Evolutionary conservation across 129 eudicot genomes (phyloP).

Genomic region (Apium graveolens): DNA sequence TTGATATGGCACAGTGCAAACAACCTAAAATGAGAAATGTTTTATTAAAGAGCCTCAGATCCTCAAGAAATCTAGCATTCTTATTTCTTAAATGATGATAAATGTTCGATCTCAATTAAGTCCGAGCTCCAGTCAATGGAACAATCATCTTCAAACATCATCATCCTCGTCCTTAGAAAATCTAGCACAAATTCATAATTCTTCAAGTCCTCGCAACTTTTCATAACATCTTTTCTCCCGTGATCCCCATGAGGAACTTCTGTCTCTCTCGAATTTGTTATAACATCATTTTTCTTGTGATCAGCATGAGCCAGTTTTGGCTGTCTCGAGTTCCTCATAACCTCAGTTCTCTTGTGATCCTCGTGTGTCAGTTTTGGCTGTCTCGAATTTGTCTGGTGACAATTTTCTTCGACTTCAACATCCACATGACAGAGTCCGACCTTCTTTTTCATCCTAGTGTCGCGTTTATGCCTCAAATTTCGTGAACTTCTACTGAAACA

Average conservation of each 20-base stretch:
- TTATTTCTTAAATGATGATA: slow-evolving; percentile 27
- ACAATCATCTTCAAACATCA: slow-evolving; percentile 29
- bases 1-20: slow-evolving; percentile 46
- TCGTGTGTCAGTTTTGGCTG: background rate
- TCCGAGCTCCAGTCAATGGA: slow-evolving; percentile 63
- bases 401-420: slow-evolving; percentile 46
- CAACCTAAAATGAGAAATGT: slow-evolving; percentile 40
- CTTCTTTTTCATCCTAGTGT: slow-evolving; percentile 29
- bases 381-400: background rate
- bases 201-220: background rate
- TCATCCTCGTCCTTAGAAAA: slow-evolving; percentile 9
- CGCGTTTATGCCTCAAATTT: slow-evolving; percentile 33
- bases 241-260: background rate
- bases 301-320: background rate
- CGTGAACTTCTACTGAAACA: slow-evolving; percentile 56
- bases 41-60: slow-evolving; percentile 35
- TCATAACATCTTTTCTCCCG: no score
- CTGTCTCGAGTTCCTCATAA: background rate
- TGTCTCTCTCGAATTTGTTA: background rate
- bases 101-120: slow-evolving; percentile 63
- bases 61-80: slow-evolving; percentile 40
- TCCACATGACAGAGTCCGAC: slow-evolving; percentile 63
- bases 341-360: background rate
- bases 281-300: background rate
- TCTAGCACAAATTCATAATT: slow-evolving; percentile 5